Conservation (phyloP, 2,329 filamentous ascomycete species). For the Lasiodiplodia hormozganensis region DNA sequence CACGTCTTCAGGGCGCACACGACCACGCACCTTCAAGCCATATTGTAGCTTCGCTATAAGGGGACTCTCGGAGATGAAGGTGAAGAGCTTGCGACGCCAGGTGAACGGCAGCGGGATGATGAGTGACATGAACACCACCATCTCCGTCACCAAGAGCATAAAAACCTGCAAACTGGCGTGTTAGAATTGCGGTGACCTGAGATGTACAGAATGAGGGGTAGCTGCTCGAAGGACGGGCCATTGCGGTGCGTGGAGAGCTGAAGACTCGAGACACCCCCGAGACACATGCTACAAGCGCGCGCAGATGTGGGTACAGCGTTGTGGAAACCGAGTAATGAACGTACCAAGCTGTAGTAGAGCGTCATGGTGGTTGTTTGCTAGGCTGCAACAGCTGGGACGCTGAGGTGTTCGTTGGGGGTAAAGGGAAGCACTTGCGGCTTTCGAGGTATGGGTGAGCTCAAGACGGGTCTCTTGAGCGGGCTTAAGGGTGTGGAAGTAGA, state of each 20-base stretch:
- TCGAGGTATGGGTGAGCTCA: not conserved
- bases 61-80: constrained; percentile 91
- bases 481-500: not conserved
- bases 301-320: constrained; percentile 4
- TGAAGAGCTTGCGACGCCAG: constrained; percentile 85
- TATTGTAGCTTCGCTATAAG: constrained; percentile 93
- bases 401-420: not conserved
- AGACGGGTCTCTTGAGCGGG: not conserved
- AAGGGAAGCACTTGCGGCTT: constrained; percentile 37
- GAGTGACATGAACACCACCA: constrained; percentile 79
- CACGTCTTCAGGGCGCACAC: not conserved
- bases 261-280: not conserved
- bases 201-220: constrained; percentile 33
- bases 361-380: constrained; percentile 61
- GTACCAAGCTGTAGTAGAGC: constrained; percentile 72
- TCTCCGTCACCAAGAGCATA: constrained; percentile 81
- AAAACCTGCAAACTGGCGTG: constrained; percentile 69
- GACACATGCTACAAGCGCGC: not conserved
- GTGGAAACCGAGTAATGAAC: constrained; percentile 44
- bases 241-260: constrained; percentile 32
- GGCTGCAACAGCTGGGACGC: constrained; percentile 5
- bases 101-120: constrained; percentile 89
- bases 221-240: constrained; percentile 57
- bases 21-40: constrained; percentile 76
- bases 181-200: not conserved